Percentiles rank a stretch among this genome's conserved stretches.
These are phyloP conservation scores for Nitzschia sp. DNA, from an alignment of 108 stramenopile genomes.

Conservation along the genomic window DNA sequence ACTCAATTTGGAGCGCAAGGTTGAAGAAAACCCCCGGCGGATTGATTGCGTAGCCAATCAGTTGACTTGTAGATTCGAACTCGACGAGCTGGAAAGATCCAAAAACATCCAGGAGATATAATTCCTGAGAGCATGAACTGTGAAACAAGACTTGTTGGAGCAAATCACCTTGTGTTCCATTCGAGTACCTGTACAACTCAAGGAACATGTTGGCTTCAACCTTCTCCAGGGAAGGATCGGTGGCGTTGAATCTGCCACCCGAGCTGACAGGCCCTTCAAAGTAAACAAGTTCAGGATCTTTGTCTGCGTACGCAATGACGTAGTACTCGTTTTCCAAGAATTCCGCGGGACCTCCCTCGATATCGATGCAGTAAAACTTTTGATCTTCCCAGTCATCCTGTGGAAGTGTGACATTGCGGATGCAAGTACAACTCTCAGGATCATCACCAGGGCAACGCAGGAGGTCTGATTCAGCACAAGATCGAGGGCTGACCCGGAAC, in stretches of 20 bases:
- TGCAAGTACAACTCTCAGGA: constrained; percentile 15
- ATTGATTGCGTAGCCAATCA: neutral
- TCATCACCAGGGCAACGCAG: constrained; percentile 13
- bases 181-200: neutral
- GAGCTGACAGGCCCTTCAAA: constrained; percentile 8
- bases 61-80: constrained; percentile 18
- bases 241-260: neutral
- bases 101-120: constrained; percentile 35
- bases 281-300: constrained; percentile 4
- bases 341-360: constrained; percentile 10
- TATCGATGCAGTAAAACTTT: constrained; percentile 17
- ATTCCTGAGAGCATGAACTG: constrained; percentile 33
- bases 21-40: neutral
- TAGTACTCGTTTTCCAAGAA: neutral
- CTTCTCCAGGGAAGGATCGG: neutral
- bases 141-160: constrained; percentile 22
- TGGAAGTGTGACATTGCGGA: constrained; percentile 11
- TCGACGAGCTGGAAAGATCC: constrained; percentile 23
- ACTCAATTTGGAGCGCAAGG: neutral
- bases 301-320: neutral
- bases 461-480: constrained; percentile 3
- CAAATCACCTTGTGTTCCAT: neutral
- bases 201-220: neutral
- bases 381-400: constrained; percentile 14
- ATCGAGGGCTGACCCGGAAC: neutral